Evolutionary conservation across 2,329 filamentous ascomycete genomes (phyloP), one percentile per base, ranked within the genome.

Genomic region (Epichloe baconii): DNA sequence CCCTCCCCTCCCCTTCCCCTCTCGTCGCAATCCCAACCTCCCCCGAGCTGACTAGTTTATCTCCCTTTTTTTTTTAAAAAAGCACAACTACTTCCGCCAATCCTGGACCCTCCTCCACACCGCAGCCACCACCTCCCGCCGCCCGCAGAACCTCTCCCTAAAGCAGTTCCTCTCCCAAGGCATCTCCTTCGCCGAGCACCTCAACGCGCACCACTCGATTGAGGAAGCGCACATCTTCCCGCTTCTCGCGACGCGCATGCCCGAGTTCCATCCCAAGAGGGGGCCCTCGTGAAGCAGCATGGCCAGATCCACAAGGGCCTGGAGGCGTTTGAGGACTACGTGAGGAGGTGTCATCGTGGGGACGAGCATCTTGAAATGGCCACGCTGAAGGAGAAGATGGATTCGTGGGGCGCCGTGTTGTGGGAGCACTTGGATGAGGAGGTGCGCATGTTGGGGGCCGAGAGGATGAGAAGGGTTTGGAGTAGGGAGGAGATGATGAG

Each of bases 401-500:
- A 94, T 65, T 66, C 66, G 4, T 95, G 90, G 79, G 86, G 86
- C 11, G 72, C 73, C 10, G 86, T 95, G 55, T 65, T 95, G 47
- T 91, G 88, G 86, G 72, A 71, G 61, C 89, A 95, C 73, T 69
- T 95, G 54, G 86, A 93, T 60, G 83, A 90, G 59, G 89, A 95
- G 73, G 88, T 95, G 7, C 71, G 74, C 65, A 78, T 85, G 57
- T 66, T 95, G 35, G 79, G 2, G 2, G 88, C 88, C 44, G 86
- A 93, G 66, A 94, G 91, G 64, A 95, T 95, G 89, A 76, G 87
- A 58, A 80, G 74, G 66, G 89, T 86, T 66, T 95, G 87, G 86
- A 85, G 74, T 0, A 58, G 81, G 54, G 80, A 86, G 45, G 89
- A 95, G 73, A 82, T 95, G 66, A 71, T 68, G 64, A 68, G 70